Evolutionary conservation across 2,329 filamentous ascomycete species (phyloP).

Genomic region (Aureobasidium musti): DNA sequence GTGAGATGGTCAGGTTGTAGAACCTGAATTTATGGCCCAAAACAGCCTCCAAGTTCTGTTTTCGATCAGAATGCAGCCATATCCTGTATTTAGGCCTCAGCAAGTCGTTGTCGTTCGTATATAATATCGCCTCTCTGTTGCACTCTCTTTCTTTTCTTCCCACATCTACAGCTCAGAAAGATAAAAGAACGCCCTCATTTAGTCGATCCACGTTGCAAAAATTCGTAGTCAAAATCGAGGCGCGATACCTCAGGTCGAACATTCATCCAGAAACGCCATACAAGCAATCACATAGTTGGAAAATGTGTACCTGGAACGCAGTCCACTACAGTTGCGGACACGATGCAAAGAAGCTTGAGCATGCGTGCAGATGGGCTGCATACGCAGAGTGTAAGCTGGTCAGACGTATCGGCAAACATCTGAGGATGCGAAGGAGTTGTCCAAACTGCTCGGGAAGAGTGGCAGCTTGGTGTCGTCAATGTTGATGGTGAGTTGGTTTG

Average conservation of each 20-base stretch:
- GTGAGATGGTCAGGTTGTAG: background rate
- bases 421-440: constrained; percentile 12
- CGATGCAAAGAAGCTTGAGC: constrained; percentile 10
- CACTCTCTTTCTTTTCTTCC: background rate
- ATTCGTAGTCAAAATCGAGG: background rate
- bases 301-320: constrained; percentile 24
- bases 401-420: constrained; percentile 8
- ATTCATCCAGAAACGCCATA: background rate
- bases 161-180: background rate
- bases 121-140: background rate
- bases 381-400: constrained; percentile 21
- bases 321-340: constrained; percentile 28
- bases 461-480: constrained; percentile 21
- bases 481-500: background rate
- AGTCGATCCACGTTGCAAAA: background rate
- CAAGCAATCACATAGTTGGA: background rate
- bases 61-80: background rate
- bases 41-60: background rate
- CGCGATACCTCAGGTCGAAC: background rate
- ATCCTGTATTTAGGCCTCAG: background rate
- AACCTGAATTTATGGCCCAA: background rate
- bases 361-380: constrained; percentile 11
- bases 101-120: background rate
- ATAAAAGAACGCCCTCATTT: background rate
- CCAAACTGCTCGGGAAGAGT: constrained; percentile 18